Conservation (phyloP, 1,284 basidiomycete species). For the Fomitopsis palustris region DNA sequence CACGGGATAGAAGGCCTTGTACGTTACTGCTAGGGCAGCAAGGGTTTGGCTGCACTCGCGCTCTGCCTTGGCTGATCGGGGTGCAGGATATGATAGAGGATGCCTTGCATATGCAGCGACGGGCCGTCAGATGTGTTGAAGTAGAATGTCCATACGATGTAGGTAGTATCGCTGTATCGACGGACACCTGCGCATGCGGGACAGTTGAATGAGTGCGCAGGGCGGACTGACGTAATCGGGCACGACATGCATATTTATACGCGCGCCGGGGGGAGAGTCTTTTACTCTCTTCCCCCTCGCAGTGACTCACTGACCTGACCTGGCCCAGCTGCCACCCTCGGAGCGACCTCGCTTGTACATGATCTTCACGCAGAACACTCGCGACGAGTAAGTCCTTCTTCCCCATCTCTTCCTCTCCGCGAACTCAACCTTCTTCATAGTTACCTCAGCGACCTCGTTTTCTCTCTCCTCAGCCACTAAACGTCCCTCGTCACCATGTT, state of each 20-base stretch:
- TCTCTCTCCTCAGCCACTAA: conserved; percentile 68
- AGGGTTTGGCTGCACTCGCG: background rate
- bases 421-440: conserved; percentile 34
- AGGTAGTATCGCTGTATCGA: too few species aligned
- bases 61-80: background rate
- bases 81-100: background rate
- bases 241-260: background rate
- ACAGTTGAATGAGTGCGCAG: too few species aligned
- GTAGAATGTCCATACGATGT: too few species aligned
- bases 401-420: conserved; percentile 4
- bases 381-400: conserved; percentile 71
- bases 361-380: conserved; percentile 79
- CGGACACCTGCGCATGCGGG: too few species aligned
- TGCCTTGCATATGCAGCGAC: background rate
- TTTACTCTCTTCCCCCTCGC: background rate
- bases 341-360: conserved; percentile 55
- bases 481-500: conserved; percentile 43
- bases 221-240: background rate
- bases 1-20: background rate
- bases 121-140: background rate
- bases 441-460: conserved; percentile 84
- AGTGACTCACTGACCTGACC: conserved; percentile 16
- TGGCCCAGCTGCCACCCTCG: conserved; percentile 3
- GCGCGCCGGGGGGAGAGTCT: too few species aligned
- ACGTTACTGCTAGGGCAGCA: background rate